Conservation (phyloP, 2,329 filamentous ascomycete genomes). For the Ophiocordyceps sinensis region DNA sequence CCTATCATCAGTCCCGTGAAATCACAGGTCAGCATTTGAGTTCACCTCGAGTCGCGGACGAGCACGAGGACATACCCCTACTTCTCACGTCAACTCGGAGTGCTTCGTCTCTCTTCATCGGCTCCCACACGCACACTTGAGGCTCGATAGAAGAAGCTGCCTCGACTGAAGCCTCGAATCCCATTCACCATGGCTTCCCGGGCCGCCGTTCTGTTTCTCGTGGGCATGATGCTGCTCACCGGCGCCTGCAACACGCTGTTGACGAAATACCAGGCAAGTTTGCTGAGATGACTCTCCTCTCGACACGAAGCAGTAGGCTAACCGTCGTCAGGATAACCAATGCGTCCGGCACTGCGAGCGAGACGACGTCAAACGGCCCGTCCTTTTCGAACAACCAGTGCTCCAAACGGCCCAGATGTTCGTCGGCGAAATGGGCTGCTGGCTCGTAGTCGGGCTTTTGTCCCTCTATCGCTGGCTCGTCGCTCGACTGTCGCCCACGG, state of each 20-base stretch:
- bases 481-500: slow-evolving; percentile 25
- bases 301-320: neutral
- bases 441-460: slow-evolving; percentile 69
- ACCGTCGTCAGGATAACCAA: slow-evolving; percentile 66
- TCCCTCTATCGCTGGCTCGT: slow-evolving; percentile 47
- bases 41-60: neutral
- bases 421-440: slow-evolving; percentile 88
- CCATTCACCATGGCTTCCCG: slow-evolving; percentile 50
- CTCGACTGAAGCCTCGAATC: neutral
- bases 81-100: too few species aligned
- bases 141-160: too few species aligned
- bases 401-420: slow-evolving; percentile 98
- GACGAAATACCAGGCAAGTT: slow-evolving; percentile 77
- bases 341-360: slow-evolving; percentile 82
- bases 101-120: too few species aligned
- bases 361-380: slow-evolving; percentile 47
- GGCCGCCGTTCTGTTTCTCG: slow-evolving; percentile 66
- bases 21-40: neutral
- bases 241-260: slow-evolving; percentile 94
- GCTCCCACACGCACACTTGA: too few species aligned
- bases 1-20: neutral
- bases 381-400: slow-evolving; percentile 84
- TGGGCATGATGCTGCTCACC: slow-evolving; percentile 92
- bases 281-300: neutral
- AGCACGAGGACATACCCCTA: neutral